phyloP scores from a whole-genome alignment of 106 monocot species.

The Triglochin maritima region DNA sequence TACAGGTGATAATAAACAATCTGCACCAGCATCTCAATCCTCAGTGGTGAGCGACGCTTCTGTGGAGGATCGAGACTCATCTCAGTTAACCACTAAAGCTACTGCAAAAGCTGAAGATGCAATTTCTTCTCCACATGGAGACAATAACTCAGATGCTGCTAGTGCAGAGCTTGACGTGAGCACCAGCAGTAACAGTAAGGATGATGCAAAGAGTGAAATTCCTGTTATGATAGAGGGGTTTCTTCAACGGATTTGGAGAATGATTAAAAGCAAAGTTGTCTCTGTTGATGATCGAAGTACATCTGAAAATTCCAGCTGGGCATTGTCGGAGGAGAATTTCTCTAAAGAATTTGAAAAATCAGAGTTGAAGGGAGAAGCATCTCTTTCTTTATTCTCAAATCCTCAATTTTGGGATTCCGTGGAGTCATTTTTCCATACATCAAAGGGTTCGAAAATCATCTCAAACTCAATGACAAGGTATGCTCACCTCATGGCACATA shows the following conservation, averaged over 20 bases:
- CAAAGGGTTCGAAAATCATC: conserved; percentile 45
- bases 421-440: conserved; percentile 43
- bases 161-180: not conserved
- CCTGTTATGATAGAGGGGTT: conserved; percentile 16
- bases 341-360: conserved; percentile 1
- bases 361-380: not conserved
- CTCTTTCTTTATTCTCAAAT: conserved; percentile 47
- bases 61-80: not conserved
- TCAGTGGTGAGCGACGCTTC: not conserved
- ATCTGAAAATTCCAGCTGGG: conserved; percentile 1
- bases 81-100: not conserved
- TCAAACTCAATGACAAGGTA: conserved; percentile 70
- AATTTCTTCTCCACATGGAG: not conserved
- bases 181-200: no score
- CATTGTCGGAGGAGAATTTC: not conserved
- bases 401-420: conserved; percentile 61
- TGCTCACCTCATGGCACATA: not conserved
- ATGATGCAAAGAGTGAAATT: no score
- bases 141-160: not conserved
- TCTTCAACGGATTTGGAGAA: conserved; percentile 29
- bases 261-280: conserved; percentile 1
- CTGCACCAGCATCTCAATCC: not conserved
- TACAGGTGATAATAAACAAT: not conserved
- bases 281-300: conserved; percentile 4
- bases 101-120: not conserved